A percentile compares a stretch with the other conserved stretches of the same genome.
phyloP scores from a whole-genome alignment of 2,329 filamentous ascomycete species.

The Chaetomiaceae sp. region DNA sequence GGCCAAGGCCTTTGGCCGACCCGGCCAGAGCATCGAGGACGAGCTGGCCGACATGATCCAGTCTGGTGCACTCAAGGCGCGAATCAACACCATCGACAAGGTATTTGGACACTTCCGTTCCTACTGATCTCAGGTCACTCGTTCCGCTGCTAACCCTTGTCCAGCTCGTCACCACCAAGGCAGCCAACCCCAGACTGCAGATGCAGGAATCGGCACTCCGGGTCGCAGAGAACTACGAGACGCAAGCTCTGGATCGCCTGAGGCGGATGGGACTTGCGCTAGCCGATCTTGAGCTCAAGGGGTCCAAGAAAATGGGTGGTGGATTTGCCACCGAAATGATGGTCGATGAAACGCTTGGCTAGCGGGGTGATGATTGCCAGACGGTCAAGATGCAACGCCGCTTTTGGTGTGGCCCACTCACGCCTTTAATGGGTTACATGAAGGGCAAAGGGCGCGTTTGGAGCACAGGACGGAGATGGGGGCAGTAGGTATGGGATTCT shows the following conservation, averaged over 20 bases:
- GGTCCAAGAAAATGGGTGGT: slow-evolving; percentile 14
- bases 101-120: too few relatives aligned
- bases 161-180: slow-evolving; percentile 67
- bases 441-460: slow-evolving; percentile 1
- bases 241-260: slow-evolving; percentile 69
- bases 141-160: background rate
- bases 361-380: background rate
- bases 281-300: slow-evolving; percentile 67
- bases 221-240: slow-evolving; percentile 66
- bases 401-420: too few relatives aligned
- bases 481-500: background rate
- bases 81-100: slow-evolving; percentile 78
- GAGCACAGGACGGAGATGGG: background rate
- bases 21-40: slow-evolving; percentile 58
- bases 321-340: slow-evolving; percentile 1
- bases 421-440: slow-evolving; percentile 10
- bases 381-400: too few relatives aligned
- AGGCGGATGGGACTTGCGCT: slow-evolving; percentile 70
- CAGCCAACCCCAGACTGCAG: slow-evolving; percentile 58
- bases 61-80: slow-evolving; percentile 63
- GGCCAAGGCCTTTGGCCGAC: slow-evolving; percentile 66
- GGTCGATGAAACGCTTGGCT: slow-evolving; percentile 17
- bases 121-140: too few relatives aligned
- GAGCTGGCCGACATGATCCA: slow-evolving; percentile 80
- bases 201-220: slow-evolving; percentile 67